Evolutionary conservation across 345 rosid genomes (phyloP), one percentile per base, ranked within the genome.

Genomic region (Salix viminalis): DNA sequence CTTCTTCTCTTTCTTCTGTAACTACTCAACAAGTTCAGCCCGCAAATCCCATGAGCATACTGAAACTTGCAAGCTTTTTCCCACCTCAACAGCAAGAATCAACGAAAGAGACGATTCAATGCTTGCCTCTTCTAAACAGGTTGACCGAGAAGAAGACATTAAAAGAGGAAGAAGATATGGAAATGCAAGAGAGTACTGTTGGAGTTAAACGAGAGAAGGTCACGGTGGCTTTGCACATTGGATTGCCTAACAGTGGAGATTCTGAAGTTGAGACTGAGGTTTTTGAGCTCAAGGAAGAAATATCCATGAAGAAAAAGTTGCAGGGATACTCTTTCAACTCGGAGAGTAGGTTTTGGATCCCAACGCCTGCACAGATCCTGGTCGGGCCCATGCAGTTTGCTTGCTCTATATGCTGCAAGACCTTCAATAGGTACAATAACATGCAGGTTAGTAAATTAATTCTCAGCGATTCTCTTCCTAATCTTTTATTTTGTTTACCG

Each of bases 351-450:
- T 91, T 91, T 81, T 91, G 94, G 97, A 90, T 91, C 83, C 97
- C 97, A 71, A 90, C 92, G 58, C 90, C 92, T 36, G 84, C 94
- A 21, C 97, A 91, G 86, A 91, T 91, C 79, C 91, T 89, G 26
- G 91, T 90, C 13, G 97, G 97, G 2, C 94, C 96, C 42, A 90
- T 91, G 97, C 97, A 90, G 67, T 91, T 90, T 81, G 82, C 93
- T 75, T 90, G 97, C 73, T 84, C 90, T 77, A 89, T 91, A 7
- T 90, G 97, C 74, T 86, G 75, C 86, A 91, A 91, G 79, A 91
- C 92, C 82, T 91, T 91, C 89, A 90, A 91, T 86, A 89, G 97
- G 86, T 91, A 88, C 90, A 91, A 91, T 76, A 91, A 90, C 86
- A 91, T 91, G 93, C 96, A 91, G 96, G 96, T 91, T n/a, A 81